Base-by-base conservation (phyloP, 495 filamentous ascomycete genomes). In the Aspergillus carlsbadensis region DNA sequence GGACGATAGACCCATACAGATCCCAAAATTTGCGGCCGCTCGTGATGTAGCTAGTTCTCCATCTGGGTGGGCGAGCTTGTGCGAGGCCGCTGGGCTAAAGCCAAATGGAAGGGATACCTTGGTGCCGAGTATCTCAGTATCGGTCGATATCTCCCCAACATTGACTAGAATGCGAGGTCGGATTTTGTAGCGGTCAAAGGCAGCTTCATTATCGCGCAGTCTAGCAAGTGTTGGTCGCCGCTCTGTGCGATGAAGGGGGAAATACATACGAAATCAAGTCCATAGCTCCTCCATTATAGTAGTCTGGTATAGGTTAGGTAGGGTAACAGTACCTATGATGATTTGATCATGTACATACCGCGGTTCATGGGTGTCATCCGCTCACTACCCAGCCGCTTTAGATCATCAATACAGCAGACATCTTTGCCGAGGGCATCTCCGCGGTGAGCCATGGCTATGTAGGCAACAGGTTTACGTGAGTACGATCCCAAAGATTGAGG, bases 41-140 rank as follows among this genome's bases (percentile, higher is more conserved):
- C 83, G 77, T 2, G 90, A 94, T 3, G 93, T 80, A 6, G 91
- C 77, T 0, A 92, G 84, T 64, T 96, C 91, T 58, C 91, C 91
- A 65, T 95, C 91, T 0, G 81, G 82, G 65, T 96, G 81, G 22
- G 91, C 91, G 0, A 96, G 83, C 70, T 93, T 92, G 47, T 91
- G 90, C 6, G 92, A 81, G 4, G 90, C 91, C 33, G 91, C 92
- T 10, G 91, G 91, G 10, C 89, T 91, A 21, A 95, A 87, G 65
- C 93, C 93, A 69, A 93, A 91, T 11, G 91, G 90, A 33, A 92
- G 84, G 47, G 83, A 76, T 3, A 8, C 26, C 26, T 8, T 29
- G 26, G 26, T 29, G 3, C 74, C 79, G 35, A 83, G 77, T 10
- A 84, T 65, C 7, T 65, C 66, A 0, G 73, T 77, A 10, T 66